These are phyloP conservation scores for Pythium scleroteichum DNA, from an alignment of 352 stramenopile genomes.

Conservation along the genomic window DNA sequence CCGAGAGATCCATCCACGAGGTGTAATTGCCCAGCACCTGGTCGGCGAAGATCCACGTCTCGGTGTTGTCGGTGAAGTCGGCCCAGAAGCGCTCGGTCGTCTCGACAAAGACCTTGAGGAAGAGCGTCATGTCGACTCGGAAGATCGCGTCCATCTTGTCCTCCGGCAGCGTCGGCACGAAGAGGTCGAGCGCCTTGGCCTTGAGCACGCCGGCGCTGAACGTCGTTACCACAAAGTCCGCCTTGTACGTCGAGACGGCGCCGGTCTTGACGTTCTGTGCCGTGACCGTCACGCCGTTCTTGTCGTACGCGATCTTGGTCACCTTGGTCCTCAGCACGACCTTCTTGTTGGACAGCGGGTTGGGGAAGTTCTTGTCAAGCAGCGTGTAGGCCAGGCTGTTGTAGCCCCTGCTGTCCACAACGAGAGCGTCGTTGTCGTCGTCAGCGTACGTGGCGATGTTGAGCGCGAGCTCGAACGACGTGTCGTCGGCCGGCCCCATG, in stretches of 20 bases:
- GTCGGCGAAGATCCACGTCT: constrained; percentile 7
- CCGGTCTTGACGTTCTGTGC: not conserved
- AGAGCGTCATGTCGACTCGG: constrained; percentile 5
- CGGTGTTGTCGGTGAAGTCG: not conserved
- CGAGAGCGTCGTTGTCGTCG: constrained; percentile 4
- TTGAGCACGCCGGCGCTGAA: constrained; percentile 8
- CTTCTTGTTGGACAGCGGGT: not conserved
- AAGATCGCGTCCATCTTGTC: constrained; percentile 7
- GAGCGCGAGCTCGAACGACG: constrained; percentile 2
- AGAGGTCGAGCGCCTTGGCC: not conserved
- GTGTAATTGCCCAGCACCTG: constrained; percentile 1
- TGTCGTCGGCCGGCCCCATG: not conserved
- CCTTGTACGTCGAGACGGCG: not conserved
- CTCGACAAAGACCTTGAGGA: constrained; percentile 11
- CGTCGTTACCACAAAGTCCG: constrained; percentile 7
- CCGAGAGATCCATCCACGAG: not conserved
- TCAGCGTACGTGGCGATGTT: constrained; percentile 4
- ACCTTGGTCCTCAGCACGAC: constrained; percentile 6
- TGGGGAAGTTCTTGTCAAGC: constrained; percentile 7
- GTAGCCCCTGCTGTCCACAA: constrained; percentile 3
- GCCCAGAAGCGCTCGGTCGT: constrained; percentile 7
- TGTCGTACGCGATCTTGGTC: constrained; percentile 5
- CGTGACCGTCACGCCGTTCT: not conserved
- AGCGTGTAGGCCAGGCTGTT: constrained; percentile 1
- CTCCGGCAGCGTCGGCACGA: not conserved